A percentile compares a stretch with the other conserved stretches of the same genome.
Conservation (phyloP, 305 asterid species). For the Fraxinus latifolia region DNA sequence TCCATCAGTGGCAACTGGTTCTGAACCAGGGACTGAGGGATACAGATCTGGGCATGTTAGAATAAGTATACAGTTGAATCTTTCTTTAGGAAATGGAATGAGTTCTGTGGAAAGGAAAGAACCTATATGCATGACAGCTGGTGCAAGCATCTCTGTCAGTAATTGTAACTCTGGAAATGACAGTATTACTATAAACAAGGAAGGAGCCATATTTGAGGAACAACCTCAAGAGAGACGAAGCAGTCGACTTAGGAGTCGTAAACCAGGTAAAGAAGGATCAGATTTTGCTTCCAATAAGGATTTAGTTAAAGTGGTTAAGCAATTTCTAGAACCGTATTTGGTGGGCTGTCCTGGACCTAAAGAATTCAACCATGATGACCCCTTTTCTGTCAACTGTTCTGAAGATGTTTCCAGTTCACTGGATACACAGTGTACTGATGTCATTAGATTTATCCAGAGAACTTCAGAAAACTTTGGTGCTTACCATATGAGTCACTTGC, state of each 20-base stretch:
- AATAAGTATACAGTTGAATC: constrained; percentile 53
- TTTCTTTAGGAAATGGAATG: constrained; percentile 41
- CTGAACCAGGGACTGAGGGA: constrained; percentile 40
- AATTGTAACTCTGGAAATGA: constrained; percentile 47
- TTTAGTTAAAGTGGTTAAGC: constrained; percentile 69
- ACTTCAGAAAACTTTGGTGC: constrained; percentile 67
- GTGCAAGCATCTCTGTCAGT: constrained; percentile 32
- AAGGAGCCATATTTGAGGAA: constrained; percentile 54
- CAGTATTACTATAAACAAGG: constrained; percentile 40
- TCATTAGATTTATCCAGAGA: constrained; percentile 60
- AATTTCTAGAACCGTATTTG: constrained; percentile 65
- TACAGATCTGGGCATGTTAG: constrained; percentile 50
- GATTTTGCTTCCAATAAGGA: constrained; percentile 70
- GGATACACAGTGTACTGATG: constrained; percentile 54
- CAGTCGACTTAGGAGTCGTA: constrained; percentile 94
- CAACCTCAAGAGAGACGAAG: constrained; percentile 99
- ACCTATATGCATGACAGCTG: constrained; percentile 33
- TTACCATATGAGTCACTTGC: constrained; percentile 77
- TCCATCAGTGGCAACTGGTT: constrained; percentile 35
- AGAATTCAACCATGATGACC: constrained; percentile 31
- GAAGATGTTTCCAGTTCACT: constrained; percentile 41
- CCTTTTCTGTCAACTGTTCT: constrained; percentile 39
- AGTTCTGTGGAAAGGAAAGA: constrained; percentile 42
- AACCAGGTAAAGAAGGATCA: constrained; percentile 85
- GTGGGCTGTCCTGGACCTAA: constrained; percentile 41